phyloP scores from a whole-genome alignment of 768 basidiomycete species.

The Rhodosporidiobolus sp. region DNA sequence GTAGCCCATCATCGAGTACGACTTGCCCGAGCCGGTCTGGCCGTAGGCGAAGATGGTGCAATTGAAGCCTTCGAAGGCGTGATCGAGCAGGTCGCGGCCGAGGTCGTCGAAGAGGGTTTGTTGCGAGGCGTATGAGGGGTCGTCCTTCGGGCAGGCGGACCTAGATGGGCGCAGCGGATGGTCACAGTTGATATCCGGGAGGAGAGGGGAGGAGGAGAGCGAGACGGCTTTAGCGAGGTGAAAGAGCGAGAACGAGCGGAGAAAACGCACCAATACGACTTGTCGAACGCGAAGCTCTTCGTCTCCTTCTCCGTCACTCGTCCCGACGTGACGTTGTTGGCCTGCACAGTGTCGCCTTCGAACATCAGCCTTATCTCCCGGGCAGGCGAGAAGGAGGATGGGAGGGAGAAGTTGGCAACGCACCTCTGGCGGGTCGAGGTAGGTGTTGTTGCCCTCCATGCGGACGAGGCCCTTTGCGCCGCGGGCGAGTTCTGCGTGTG shows the following conservation, averaged over 20 bases:
- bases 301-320: slow-evolving; percentile 73
- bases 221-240: too few species aligned
- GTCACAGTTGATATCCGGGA: not conserved
- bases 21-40: slow-evolving; percentile 41
- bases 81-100: slow-evolving; percentile 88
- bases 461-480: slow-evolving; percentile 91
- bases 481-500: slow-evolving; percentile 71
- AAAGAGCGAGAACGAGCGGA: fast-evolving
- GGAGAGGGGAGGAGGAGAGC: too few species aligned
- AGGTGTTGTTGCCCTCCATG: slow-evolving; percentile 90
- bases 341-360: not conserved
- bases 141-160: slow-evolving; percentile 78
- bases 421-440: slow-evolving; percentile 80
- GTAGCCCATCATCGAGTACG: slow-evolving; percentile 54
- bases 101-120: slow-evolving; percentile 91
- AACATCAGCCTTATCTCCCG: not conserved
- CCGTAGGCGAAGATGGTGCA: slow-evolving; percentile 89
- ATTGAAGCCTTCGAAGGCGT: slow-evolving; percentile 94
- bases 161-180: not conserved
- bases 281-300: slow-evolving; percentile 91
- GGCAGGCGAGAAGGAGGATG: slow-evolving; percentile 7
- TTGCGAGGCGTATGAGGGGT: slow-evolving; percentile 86
- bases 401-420: not conserved
- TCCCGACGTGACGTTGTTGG: slow-evolving; percentile 54
- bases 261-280: slow-evolving; percentile 76